phyloP scores from a whole-genome alignment of 306 rosid genomes.

The Hippophae rhamnoides region DNA sequence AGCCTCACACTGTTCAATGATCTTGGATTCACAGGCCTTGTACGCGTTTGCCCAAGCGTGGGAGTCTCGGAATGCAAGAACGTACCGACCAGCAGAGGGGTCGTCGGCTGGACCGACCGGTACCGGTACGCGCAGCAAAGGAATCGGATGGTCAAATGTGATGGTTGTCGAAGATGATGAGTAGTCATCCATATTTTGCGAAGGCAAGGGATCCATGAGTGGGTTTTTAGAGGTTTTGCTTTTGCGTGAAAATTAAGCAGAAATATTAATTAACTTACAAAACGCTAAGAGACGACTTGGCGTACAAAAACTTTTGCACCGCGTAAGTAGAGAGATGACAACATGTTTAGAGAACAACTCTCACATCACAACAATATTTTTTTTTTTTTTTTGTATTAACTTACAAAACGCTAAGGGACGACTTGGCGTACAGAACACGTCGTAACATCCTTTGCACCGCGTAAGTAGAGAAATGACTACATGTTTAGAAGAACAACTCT shows the following conservation, averaged over 20 bases:
- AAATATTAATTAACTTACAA: too few relatives aligned
- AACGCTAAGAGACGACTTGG: too few relatives aligned
- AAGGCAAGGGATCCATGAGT: conserved; percentile 21
- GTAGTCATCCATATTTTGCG: conserved; percentile 33
- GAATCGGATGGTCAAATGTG: conserved; percentile 46
- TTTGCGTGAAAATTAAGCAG: neutral
- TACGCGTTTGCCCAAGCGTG: conserved; percentile 59
- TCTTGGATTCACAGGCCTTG: conserved; percentile 41
- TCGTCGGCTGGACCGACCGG: conserved; percentile 31
- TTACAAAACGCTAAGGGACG: too few relatives aligned
- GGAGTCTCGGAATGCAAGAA: conserved; percentile 56
- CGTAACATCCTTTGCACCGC: too few relatives aligned
- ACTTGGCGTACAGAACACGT: too few relatives aligned
- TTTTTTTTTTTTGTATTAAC: too few relatives aligned
- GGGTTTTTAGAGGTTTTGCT: neutral
- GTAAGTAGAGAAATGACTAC: too few relatives aligned
- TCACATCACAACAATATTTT: too few relatives aligned
- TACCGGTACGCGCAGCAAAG: conserved; percentile 57
- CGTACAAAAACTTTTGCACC: too few relatives aligned
- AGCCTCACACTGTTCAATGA: conserved; percentile 53
- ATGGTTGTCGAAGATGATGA: conserved; percentile 42
- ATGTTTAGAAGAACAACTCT: too few relatives aligned
- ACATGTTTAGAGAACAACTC: too few relatives aligned
- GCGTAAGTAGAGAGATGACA: too few relatives aligned
- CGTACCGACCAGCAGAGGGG: conserved; percentile 35